Evolutionary conservation across 371 early-diverging fungal genomes (phyloP).

Genomic region (Mucor racemosus): DNA sequence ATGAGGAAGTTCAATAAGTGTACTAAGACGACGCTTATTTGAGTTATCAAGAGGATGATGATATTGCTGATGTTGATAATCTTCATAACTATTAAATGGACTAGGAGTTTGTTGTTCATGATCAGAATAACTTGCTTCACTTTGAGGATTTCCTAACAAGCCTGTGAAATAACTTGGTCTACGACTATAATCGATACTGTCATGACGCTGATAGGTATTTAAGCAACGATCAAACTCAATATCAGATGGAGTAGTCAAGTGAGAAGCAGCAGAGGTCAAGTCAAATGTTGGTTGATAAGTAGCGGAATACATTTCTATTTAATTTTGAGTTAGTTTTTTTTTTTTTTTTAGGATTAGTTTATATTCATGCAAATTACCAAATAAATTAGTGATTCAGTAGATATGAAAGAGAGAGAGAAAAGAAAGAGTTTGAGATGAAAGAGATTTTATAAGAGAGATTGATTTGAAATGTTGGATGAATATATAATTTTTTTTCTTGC

Average conservation of each 20-base stretch:
- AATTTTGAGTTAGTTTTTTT: too few species aligned
- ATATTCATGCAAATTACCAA: not conserved
- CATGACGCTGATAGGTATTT: conserved; percentile 25
- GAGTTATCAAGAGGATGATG: conserved; percentile 26
- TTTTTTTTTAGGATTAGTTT: not conserved
- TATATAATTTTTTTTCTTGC: conserved; percentile 3
- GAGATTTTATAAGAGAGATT: conserved; percentile 3
- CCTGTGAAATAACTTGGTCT: conserved; percentile 36
- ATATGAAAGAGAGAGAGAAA: not conserved
- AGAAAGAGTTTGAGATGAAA: conserved; percentile 1
- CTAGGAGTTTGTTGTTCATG: conserved; percentile 32
- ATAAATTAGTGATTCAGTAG: not conserved
- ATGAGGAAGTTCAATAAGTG: conserved; percentile 21
- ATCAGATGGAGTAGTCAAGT: conserved; percentile 16
- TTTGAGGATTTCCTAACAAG: conserved; percentile 23
- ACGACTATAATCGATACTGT: conserved; percentile 38
- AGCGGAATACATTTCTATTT: conserved; percentile 13
- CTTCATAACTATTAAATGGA: conserved; percentile 33
- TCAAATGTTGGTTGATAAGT: conserved; percentile 24
- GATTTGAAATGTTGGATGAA: conserved; percentile 10
- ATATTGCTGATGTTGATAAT: conserved; percentile 28
- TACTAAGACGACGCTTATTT: conserved; percentile 26
- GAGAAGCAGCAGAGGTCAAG: conserved; percentile 18
- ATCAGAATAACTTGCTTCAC: conserved; percentile 31
- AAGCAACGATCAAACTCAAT: conserved; percentile 23